These are phyloP conservation scores for Tylopilus plumbeoviolaceoides DNA, from an alignment of 768 basidiomycete species.

Conservation along the genomic window DNA sequence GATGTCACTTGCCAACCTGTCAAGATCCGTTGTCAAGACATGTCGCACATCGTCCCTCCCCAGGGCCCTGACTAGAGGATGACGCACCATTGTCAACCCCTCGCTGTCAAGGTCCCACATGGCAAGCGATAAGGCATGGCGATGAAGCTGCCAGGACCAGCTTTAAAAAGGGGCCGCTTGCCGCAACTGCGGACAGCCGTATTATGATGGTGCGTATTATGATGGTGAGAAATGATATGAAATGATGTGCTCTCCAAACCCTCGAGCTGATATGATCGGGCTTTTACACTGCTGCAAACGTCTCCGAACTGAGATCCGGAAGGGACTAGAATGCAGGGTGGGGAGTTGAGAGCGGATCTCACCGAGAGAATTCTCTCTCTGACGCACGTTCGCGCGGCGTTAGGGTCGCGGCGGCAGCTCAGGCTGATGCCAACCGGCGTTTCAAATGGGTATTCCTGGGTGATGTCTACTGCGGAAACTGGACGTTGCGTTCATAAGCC, in stretches of 20 bases:
- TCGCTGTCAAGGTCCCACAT: conserved; percentile 6
- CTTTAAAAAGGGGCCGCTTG: conserved; percentile 13
- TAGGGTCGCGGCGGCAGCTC: conserved; percentile 8
- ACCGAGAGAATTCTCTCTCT: not conserved
- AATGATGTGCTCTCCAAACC: conserved; percentile 5
- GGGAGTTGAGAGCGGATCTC: conserved; percentile 29
- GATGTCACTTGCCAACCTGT: conserved; percentile 6
- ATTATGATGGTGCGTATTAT: conserved; percentile 16
- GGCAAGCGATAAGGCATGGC: conserved; percentile 17
- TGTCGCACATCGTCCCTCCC: not conserved
- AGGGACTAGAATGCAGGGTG: not conserved
- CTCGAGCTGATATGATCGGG: conserved; percentile 20
- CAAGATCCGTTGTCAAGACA: conserved; percentile 5
- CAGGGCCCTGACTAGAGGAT: not conserved
- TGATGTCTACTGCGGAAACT: conserved; percentile 8
- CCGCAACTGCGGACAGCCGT: conserved; percentile 11
- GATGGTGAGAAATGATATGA: conserved; percentile 11
- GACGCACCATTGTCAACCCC: conserved; percentile 13
- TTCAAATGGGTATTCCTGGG: conserved; percentile 12
- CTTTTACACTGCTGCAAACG: conserved; percentile 16
- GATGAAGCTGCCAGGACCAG: not conserved
- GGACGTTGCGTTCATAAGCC: not conserved
- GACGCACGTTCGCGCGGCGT: conserved; percentile 17
- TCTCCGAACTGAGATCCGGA: conserved; percentile 24
- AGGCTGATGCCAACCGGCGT: conserved; percentile 11